Evolutionary conservation across 2,329 filamentous ascomycete species (phyloP).

Genomic region (Verticillium nubilum): DNA sequence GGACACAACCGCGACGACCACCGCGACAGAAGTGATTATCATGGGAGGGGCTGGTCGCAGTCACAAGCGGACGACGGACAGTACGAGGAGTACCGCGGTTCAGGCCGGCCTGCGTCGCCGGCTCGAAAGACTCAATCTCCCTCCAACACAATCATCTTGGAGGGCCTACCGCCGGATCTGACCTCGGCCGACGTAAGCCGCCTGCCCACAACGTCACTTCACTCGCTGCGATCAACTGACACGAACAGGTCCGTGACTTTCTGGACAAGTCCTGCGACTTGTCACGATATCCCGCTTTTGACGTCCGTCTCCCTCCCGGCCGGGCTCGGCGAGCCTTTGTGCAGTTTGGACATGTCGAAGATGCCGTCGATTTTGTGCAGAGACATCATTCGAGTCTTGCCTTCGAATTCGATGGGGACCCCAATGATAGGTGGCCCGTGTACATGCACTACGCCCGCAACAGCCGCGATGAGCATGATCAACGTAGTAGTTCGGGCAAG

Average conservation of each 20-base stretch:
- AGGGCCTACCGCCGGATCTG: slow-evolving; percentile 44
- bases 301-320: slow-evolving; percentile 29
- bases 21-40: slow-evolving; percentile 1
- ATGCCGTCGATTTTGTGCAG: slow-evolving; percentile 36
- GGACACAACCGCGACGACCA: slow-evolving; percentile 15
- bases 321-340: slow-evolving; percentile 31
- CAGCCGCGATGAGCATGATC: slow-evolving; percentile 30
- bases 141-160: slow-evolving; percentile 48
- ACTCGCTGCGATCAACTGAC: background rate
- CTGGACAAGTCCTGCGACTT: slow-evolving; percentile 27
- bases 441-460: slow-evolving; percentile 36
- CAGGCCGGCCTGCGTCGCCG: slow-evolving; percentile 16
- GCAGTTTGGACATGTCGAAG: slow-evolving; percentile 31
- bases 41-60: slow-evolving; percentile 18
- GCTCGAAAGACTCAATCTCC: slow-evolving; percentile 33
- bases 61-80: slow-evolving; percentile 25
- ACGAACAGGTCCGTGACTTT: slow-evolving; percentile 27
- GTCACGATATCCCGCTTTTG: slow-evolving; percentile 28
- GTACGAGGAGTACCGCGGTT: slow-evolving; percentile 21
- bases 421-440: slow-evolving; percentile 30
- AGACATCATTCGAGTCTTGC: slow-evolving; percentile 34
- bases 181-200: slow-evolving; percentile 46
- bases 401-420: slow-evolving; percentile 31
- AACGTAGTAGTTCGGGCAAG: slow-evolving; percentile 26
- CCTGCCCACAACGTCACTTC: slow-evolving; percentile 1